Base-by-base conservation (phyloP, 2,329 filamentous ascomycete genomes). In the Colletotrichum sp. region DNA sequence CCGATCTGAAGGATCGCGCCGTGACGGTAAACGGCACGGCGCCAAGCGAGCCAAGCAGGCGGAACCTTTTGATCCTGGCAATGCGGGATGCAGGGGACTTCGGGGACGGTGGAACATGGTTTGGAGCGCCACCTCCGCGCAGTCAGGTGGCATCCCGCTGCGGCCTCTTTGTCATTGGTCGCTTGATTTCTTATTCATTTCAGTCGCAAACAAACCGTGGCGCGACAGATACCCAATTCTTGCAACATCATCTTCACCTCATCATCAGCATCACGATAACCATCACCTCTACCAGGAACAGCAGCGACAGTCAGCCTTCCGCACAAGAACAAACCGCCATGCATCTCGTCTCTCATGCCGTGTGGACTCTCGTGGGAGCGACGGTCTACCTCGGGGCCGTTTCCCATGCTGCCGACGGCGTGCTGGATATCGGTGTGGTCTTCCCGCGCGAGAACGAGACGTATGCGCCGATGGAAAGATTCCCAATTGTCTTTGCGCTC, bases 391-490 rank as follows among this genome's bases (percentile, higher is more conserved):
- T 74, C 11, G 66, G 72, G 24, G 27, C 69, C 31, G 43, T 76
- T 38, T 63, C 54, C 36, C 12, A 15, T 43, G 70, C 70, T 59
- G 73, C 61, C 34, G 29, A 27, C 29, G 65, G 65, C 62, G 59
- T 70, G 31, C 69, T 80, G 21, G 79, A 81, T 57, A 61, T 81
- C 61, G 79, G 78, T 70, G 34, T 81, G 11, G 72, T 81, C 54
- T 82, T 81, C 72, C 80, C 80, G 2, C 81, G 79, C 55, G 21
- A 29, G 70, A 81, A 82, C 76, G 78, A 78, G 59, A 81, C 79
- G 12, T 81, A 81, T 36, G 77, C 74, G 74, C 79, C 78, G 2
- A 69, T 76, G 2, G 55, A 74, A 15, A 29, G 68, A 5, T 80
- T 81, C 66, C 80, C 81, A 63, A 66, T 82, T 36, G 73, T 82